Conservation (phyloP, 2,329 filamentous ascomycete species). For the Fusarium sp. region DNA sequence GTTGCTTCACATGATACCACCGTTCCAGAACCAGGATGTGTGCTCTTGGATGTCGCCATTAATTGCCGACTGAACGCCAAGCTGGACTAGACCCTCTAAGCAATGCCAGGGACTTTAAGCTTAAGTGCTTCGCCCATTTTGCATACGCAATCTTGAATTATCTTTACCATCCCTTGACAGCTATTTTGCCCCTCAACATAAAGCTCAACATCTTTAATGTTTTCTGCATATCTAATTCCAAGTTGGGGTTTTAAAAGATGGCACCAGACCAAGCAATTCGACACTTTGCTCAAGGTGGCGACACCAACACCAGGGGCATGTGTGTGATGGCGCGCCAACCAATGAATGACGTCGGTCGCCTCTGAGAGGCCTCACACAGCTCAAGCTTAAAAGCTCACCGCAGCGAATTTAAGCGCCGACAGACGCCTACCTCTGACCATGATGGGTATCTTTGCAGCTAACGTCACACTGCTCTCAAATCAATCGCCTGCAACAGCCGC, state of each 20-base stretch:
- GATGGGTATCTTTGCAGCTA: conserved; percentile 18
- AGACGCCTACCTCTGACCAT: conserved; percentile 39
- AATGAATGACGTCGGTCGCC: conserved; percentile 47
- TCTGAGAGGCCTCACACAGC: conserved; percentile 48
- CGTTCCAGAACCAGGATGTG: background rate
- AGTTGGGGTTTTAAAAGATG: conserved; percentile 2
- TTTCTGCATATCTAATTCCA: background rate
- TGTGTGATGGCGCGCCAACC: conserved; percentile 23
- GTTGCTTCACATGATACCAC: background rate
- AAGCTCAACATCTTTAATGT: background rate
- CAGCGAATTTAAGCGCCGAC: conserved; percentile 47
- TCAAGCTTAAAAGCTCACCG: conserved; percentile 24
- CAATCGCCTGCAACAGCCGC: conserved; percentile 27
- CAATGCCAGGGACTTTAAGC: conserved; percentile 35
- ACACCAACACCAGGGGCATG: conserved; percentile 33
- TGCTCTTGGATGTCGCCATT: conserved; percentile 10
- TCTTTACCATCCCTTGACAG: conserved; percentile 5
- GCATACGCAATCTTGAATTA: conserved; percentile 32
- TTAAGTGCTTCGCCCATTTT: conserved; percentile 41
- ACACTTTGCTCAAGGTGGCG: conserved; percentile 29
- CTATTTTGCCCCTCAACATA: conserved; percentile 4
- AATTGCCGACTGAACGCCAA: conserved; percentile 27
- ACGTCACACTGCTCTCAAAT: conserved; percentile 32
- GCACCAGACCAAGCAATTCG: conserved; percentile 13
- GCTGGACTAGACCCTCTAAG: conserved; percentile 30